A percentile compares a stretch with the other conserved stretches of the same genome.
These are phyloP conservation scores for Cyberlindnera mississippiensis DNA, from an alignment of 805 yeast species.

Conservation along the genomic window DNA sequence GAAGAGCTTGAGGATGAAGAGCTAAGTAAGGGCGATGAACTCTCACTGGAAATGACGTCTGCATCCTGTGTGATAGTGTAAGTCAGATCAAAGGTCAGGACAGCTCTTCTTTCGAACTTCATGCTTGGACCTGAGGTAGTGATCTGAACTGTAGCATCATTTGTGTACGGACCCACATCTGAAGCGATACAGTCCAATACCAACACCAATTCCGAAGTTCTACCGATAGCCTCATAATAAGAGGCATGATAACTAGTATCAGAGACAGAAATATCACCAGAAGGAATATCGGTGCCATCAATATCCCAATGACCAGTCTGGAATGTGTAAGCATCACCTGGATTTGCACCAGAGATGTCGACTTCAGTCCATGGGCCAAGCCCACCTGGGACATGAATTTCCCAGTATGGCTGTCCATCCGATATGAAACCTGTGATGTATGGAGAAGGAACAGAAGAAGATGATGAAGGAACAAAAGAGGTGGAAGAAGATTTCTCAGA, in stretches of 20 bases:
- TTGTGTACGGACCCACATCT: constrained; percentile 57
- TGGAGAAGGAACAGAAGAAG: constrained; percentile 20
- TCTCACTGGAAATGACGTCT: too few species aligned
- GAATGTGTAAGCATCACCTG: constrained; percentile 33
- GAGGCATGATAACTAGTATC: constrained; percentile 1
- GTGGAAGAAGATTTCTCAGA: not conserved
- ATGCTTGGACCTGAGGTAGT: constrained; percentile 21
- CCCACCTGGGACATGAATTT: constrained; percentile 37
- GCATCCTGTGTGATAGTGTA: not conserved
- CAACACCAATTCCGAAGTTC: constrained; percentile 22
- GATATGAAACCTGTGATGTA: constrained; percentile 24
- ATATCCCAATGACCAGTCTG: constrained; percentile 36
- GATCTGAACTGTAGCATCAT: constrained; percentile 21
- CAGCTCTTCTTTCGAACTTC: constrained; percentile 3
- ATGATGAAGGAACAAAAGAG: not conserved
- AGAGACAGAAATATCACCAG: not conserved
- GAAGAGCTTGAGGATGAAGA: too few species aligned
- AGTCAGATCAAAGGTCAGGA: not conserved
- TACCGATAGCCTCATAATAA: constrained; percentile 37
- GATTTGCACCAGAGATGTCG: constrained; percentile 53
- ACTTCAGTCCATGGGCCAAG: constrained; percentile 57
- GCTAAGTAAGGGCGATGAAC: too few species aligned
- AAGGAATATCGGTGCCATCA: constrained; percentile 31
- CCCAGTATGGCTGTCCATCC: constrained; percentile 44
- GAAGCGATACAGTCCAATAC: constrained; percentile 49